phyloP scores from a whole-genome alignment of 352 stramenopile species.

The Pythium graminicola region DNA sequence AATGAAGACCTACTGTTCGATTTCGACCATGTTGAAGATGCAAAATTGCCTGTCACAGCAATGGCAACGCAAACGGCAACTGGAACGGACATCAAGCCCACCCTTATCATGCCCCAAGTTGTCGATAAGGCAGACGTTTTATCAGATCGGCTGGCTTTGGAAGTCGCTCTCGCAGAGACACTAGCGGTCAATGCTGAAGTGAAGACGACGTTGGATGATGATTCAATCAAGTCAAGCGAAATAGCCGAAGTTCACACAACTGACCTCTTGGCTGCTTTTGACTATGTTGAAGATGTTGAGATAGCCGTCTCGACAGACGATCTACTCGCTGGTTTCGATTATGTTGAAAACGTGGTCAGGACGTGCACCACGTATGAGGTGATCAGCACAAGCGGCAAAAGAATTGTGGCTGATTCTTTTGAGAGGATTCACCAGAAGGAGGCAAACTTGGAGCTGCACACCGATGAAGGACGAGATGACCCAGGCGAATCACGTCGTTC shows the following conservation, averaged over 20 bases:
- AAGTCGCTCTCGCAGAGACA: not conserved
- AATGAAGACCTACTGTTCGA: conserved; percentile 3
- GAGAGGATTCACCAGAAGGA: too few relatives aligned
- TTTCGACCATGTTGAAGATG: conserved; percentile 13
- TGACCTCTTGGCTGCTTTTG: conserved; percentile 31
- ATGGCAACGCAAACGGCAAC: not conserved
- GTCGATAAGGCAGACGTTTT: too few relatives aligned
- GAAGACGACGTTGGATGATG: too few relatives aligned
- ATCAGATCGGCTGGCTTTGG: not conserved
- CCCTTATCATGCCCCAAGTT: too few relatives aligned
- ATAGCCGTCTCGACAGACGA: not conserved
- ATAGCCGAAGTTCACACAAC: too few relatives aligned
- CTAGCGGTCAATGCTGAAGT: not conserved
- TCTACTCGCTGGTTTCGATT: conserved; percentile 8
- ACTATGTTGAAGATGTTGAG: conserved; percentile 31
- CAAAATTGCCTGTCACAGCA: not conserved
- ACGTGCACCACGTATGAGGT: too few relatives aligned
- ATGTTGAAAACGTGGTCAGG: conserved; percentile 10
- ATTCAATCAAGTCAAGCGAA: too few relatives aligned
- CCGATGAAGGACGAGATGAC: too few relatives aligned
- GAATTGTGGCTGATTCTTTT: too few relatives aligned
- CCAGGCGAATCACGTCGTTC: too few relatives aligned
- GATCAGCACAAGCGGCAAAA: too few relatives aligned
- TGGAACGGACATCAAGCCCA: not conserved
- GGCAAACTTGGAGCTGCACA: too few relatives aligned